phyloP scores from a whole-genome alignment of 306 rosid genomes.

The Vigna nakashimae region DNA sequence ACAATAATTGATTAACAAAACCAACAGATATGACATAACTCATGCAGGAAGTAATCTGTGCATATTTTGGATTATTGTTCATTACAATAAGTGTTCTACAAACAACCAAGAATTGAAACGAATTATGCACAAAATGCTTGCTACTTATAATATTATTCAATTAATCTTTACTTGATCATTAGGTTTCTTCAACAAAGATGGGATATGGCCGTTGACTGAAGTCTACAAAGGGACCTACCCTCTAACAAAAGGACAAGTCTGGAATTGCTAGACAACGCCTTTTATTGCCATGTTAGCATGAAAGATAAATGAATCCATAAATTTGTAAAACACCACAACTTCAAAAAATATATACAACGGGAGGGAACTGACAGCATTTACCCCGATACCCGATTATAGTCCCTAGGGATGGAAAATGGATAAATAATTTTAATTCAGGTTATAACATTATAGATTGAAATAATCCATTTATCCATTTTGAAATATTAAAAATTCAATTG shows the following conservation, averaged over 20 bases:
- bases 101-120: conserved; percentile 19
- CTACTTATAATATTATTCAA: neutral
- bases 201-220: conserved; percentile 25
- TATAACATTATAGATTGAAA: too few species aligned
- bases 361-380: neutral
- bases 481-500: too few species aligned
- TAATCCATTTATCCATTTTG: too few species aligned
- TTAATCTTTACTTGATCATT: neutral
- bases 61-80: conserved; percentile 6
- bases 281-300: conserved; percentile 6
- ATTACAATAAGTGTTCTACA: conserved; percentile 14
- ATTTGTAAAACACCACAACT: conserved; percentile 1
- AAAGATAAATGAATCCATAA: conserved; percentile 4
- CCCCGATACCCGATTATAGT: neutral
- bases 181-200: neutral
- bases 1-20: conserved; percentile 20
- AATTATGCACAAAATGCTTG: neutral
- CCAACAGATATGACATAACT: conserved; percentile 34
- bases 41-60: conserved; percentile 2
- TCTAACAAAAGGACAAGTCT: conserved; percentile 9
- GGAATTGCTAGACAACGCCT: neutral
- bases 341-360: neutral
- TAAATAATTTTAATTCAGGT: too few species aligned
- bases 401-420: too few species aligned
- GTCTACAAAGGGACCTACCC: conserved; percentile 19